Evolutionary conservation across 2,329 filamentous ascomycete species (phyloP), one percentile per base, ranked within the genome.

Genomic region (Hymenoscyphus repandus): DNA sequence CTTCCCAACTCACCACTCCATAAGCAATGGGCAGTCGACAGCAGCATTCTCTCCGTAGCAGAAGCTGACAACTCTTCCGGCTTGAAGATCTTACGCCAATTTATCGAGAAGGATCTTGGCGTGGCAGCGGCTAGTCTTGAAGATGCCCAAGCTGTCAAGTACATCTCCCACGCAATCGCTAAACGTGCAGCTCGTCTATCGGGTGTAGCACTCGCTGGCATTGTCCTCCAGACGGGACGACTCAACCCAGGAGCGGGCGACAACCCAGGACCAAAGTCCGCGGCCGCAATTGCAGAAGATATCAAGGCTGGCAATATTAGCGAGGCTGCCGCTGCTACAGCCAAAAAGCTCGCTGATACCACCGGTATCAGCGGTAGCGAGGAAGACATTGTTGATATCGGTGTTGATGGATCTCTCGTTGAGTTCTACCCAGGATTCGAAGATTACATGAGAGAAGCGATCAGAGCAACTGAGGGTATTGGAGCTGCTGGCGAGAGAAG

Each of bases 361-460:
- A 54, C 59, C 6, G 58, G 62, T 12, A 42, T 63, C 1, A 33
- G 57, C 2, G 58, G 62, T 15, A 64, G 62, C 11, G 62, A 64
- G 33, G 84, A 89, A 41, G 80, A 91, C 47, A 79, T 93, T 22
- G 74, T 86, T 50, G 93, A 99, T 66, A 82, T 99, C 62, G 93
- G 93, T 62, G 92, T 97, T 1, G 93, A 99, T 66, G 93, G 93
- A 58, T 91, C 86, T 65, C 74, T 99, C 47, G 90, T 97, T 2
- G 93, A 97, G 70, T 93, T 95, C 72, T 97, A 97, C 69, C 93
- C 93, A 7, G 85, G 84, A 64, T 99, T 96, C 72, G 84, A 93
- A 58, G 85, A 87, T 50, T 87, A 93, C 74, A 86, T 97, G 56
- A 81, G 91, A 55, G 88, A 95, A 65, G 88, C 88, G 6, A 75